Percentiles rank a stretch among this genome's conserved stretches.
Conservation (phyloP, 208 protist genomes). For the Crithidia sp. region DNA sequence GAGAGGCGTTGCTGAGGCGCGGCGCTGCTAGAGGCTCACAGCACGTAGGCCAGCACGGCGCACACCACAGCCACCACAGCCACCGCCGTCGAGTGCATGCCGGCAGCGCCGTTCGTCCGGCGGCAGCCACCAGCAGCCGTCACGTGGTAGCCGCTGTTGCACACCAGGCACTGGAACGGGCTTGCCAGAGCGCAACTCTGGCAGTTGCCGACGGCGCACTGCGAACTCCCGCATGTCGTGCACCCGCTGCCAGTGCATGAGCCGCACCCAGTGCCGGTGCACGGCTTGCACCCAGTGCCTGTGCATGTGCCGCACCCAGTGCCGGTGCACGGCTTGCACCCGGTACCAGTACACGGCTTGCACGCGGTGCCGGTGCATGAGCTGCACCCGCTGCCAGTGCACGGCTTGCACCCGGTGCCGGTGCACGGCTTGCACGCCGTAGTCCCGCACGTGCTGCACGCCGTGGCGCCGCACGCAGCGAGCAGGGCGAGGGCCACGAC, state of each 20-base stretch:
- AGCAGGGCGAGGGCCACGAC: conserved; percentile 18
- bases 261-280: no score
- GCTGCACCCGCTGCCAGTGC: no score
- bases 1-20: no score
- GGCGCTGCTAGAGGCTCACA: conserved; percentile 1
- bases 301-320: no score
- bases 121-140: conserved; percentile 10
- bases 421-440: no score
- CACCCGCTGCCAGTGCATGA: no score
- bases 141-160: conserved; percentile 20
- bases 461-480: conserved; percentile 4
- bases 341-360: no score
- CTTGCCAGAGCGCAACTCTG: conserved; percentile 12
- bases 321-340: no score
- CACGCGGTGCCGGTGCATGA: no score
- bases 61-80: conserved; percentile 11
- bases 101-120: conserved; percentile 5
- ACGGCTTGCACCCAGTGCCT: no score
- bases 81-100: conserved; percentile 7
- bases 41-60: conserved; percentile 16
- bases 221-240: not conserved
- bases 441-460: not conserved
- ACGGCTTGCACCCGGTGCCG: no score
- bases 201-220: conserved; percentile 13
- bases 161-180: conserved; percentile 18